These are phyloP conservation scores for Penicillium oxalicum DNA, from an alignment of 2,329 filamentous ascomycete genomes.

Conservation along the genomic window DNA sequence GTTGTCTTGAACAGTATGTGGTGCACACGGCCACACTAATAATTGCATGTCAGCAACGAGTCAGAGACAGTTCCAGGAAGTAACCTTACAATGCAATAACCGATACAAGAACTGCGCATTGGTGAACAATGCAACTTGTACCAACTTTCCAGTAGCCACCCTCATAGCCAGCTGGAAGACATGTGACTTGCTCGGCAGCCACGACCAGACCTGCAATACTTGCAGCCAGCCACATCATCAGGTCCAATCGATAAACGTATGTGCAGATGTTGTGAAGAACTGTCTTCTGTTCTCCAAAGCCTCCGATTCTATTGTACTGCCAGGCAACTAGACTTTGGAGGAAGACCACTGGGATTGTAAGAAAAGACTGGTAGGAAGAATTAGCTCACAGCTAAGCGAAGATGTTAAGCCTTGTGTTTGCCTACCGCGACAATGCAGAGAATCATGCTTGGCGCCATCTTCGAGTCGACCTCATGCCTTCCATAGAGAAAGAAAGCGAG, in stretches of 20 bases:
- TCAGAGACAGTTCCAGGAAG: background rate
- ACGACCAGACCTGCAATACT: slow-evolving; percentile 34
- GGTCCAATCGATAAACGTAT: slow-evolving; percentile 31
- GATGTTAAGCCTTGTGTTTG: background rate
- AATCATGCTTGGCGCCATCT: slow-evolving; percentile 34
- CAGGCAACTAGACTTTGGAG: slow-evolving; percentile 37
- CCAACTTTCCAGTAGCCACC: slow-evolving; percentile 32
- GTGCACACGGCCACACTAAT: slow-evolving; percentile 31
- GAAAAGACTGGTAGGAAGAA: slow-evolving; percentile 25
- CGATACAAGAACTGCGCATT: slow-evolving; percentile 29
- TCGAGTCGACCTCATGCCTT: slow-evolving; percentile 31
- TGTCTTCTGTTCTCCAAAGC: slow-evolving; percentile 27
- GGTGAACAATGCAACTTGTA: slow-evolving; percentile 33
- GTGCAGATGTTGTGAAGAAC: slow-evolving; percentile 30
- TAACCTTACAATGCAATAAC: slow-evolving; percentile 31
- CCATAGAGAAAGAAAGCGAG: slow-evolving; percentile 33
- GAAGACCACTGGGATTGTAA: slow-evolving; percentile 32
- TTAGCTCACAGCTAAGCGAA: background rate
- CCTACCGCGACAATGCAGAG: slow-evolving; percentile 32
- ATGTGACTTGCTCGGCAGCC: slow-evolving; percentile 31
- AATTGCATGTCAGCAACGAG: background rate
- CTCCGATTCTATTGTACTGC: slow-evolving; percentile 31
- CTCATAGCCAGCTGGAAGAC: slow-evolving; percentile 23
- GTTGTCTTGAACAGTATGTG: slow-evolving; percentile 34
- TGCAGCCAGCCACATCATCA: slow-evolving; percentile 34